Evolutionary conservation across 495 filamentous ascomycete genomes (phyloP).

Genomic region (Aspergillus homomorphus): DNA sequence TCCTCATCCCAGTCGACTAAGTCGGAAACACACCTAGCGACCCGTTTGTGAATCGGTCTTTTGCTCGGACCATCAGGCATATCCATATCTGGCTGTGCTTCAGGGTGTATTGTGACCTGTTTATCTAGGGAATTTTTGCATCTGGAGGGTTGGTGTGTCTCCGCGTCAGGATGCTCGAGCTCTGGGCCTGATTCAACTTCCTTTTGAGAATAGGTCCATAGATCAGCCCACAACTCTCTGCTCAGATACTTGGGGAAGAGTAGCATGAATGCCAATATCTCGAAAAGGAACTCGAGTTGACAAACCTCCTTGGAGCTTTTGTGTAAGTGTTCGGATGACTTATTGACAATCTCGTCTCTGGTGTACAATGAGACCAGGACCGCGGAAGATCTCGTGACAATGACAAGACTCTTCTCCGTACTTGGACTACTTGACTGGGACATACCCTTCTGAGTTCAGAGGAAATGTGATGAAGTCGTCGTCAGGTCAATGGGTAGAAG

Average conservation of each 20-base stretch:
- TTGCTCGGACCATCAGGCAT: neutral
- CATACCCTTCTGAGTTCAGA: neutral
- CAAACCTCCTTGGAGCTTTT: neutral
- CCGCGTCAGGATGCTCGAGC: neutral
- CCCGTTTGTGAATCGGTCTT: neutral
- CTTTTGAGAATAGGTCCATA: neutral
- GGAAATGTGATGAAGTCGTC: neutral
- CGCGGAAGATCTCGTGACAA: slow-evolving; percentile 10
- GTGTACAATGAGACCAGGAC: slow-evolving; percentile 15
- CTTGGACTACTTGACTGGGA: neutral
- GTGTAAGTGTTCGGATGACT: neutral
- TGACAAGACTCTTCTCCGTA: neutral
- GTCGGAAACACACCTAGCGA: slow-evolving; percentile 17
- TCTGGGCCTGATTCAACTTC: neutral
- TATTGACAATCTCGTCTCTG: slow-evolving; percentile 8
- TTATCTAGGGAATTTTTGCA: neutral
- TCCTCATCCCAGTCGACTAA: slow-evolving; percentile 37
- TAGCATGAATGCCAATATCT: neutral
- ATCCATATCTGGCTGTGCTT: neutral
- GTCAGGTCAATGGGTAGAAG: neutral
- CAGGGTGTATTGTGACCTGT: neutral
- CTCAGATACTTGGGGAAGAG: neutral
- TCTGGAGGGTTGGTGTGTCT: neutral
- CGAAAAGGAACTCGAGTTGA: neutral
- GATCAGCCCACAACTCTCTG: neutral